Evolutionary conservation across 768 basidiomycete genomes (phyloP).

Genomic region (Tricholoma matsutake): DNA sequence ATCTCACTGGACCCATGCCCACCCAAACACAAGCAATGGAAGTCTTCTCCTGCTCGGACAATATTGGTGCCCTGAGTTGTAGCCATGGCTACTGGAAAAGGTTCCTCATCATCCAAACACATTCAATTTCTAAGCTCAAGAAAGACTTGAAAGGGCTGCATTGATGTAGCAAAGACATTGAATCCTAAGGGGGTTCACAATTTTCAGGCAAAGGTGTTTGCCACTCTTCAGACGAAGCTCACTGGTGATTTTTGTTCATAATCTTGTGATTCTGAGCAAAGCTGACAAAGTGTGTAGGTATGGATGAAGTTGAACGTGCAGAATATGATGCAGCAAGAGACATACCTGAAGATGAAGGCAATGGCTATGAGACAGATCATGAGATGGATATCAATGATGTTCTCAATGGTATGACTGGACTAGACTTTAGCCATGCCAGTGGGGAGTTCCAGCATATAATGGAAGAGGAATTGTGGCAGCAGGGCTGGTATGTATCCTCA

Average conservation of each 20-base stretch:
- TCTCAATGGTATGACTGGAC: not conserved
- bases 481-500: not conserved
- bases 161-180: not conserved
- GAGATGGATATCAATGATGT: not conserved
- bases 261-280: not conserved
- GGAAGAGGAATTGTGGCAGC: conserved; percentile 1
- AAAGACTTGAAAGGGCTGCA: not conserved
- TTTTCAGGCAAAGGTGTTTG: not conserved
- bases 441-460: conserved; percentile 5
- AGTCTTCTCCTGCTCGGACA: not conserved
- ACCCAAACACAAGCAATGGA: not conserved
- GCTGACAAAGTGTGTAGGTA: not conserved
- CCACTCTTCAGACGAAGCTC: not conserved
- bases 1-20: not conserved
- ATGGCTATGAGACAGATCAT: not conserved
- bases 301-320: not conserved
- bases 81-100: not conserved
- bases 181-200: not conserved
- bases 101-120: not conserved
- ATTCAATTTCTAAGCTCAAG: not conserved
- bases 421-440: conserved; percentile 6
- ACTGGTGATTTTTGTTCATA: not conserved
- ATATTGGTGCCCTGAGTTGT: not conserved
- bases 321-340: not conserved
- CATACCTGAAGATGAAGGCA: not conserved